Evolutionary conservation across 1,284 basidiomycete genomes (phyloP).

Genomic region (Spongispora temasekensis): DNA sequence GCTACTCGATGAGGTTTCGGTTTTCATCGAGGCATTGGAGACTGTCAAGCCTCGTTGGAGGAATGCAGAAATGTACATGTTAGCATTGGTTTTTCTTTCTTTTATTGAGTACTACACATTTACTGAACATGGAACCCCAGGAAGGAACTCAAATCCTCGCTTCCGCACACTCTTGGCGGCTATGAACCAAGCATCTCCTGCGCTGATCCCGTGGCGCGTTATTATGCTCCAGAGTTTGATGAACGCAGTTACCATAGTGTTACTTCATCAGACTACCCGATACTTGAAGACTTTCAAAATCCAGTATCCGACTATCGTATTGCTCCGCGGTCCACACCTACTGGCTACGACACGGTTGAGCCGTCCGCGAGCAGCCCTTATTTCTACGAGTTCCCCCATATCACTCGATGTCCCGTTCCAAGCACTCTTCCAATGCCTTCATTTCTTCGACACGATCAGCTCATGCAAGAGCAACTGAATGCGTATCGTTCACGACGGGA

Average conservation of each 20-base stretch:
- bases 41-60: slow-evolving; percentile 44
- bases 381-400: slow-evolving; percentile 32
- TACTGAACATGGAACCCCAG: slow-evolving; percentile 17
- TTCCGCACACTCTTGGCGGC: slow-evolving; percentile 31
- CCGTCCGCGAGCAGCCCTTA: slow-evolving; percentile 17
- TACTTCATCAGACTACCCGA: slow-evolving; percentile 17
- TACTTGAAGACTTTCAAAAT: slow-evolving; percentile 12
- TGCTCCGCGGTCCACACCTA: slow-evolving; percentile 11
- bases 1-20: slow-evolving; percentile 41
- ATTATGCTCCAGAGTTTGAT: slow-evolving; percentile 12
- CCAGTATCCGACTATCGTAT: slow-evolving; percentile 18
- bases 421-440: slow-evolving; percentile 19
- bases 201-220: slow-evolving; percentile 6
- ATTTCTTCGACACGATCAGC: slow-evolving; percentile 8
- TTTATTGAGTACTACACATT: neutral
- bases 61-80: slow-evolving; percentile 46
- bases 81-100: slow-evolving; percentile 23
- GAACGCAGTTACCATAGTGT: slow-evolving; percentile 8
- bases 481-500: slow-evolving; percentile 11
- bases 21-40: slow-evolving; percentile 45
- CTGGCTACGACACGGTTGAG: slow-evolving; percentile 11
- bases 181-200: slow-evolving; percentile 23
- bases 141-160: slow-evolving; percentile 29
- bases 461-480: slow-evolving; percentile 8
- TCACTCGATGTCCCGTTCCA: slow-evolving; percentile 32